phyloP scores from a whole-genome alignment of 2,329 filamentous ascomycete genomes.

The Trichoderma cornu-damae region DNA sequence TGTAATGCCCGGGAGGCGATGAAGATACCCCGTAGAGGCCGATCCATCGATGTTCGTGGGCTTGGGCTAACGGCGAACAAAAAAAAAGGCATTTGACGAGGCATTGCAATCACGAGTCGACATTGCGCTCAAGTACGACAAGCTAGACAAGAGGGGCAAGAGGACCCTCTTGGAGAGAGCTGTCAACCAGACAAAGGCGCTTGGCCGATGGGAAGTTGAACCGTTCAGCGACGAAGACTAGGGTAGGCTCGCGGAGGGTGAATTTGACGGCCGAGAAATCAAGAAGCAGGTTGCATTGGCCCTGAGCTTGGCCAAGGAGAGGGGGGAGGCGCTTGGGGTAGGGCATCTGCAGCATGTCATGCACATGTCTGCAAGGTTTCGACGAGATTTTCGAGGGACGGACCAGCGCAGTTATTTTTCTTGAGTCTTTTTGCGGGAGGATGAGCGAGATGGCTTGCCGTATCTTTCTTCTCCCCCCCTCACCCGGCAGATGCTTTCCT shows the following conservation, averaged over 20 bases:
- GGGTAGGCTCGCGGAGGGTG: conserved; percentile 59
- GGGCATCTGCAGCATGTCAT: conserved; percentile 74
- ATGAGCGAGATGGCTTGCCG: neutral
- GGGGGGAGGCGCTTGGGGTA: conserved; percentile 66
- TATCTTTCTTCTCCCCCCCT: neutral
- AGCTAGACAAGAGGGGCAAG: conserved; percentile 66
- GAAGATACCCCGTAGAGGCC: neutral
- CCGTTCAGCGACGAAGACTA: conserved; percentile 64
- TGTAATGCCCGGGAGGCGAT: conserved; percentile 8
- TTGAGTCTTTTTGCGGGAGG: neutral
- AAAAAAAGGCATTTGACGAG: conserved; percentile 85
- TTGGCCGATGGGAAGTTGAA: conserved; percentile 57
- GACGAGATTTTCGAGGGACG: conserved; percentile 60
- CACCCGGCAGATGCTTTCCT: neutral
- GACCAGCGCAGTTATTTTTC: neutral
- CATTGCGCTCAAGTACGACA: conserved; percentile 75
- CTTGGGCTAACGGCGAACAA: conserved; percentile 6
- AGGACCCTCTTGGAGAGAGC: conserved; percentile 81
- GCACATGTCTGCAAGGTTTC: conserved; percentile 81
- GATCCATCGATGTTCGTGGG: no score
- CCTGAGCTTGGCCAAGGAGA: conserved; percentile 74
- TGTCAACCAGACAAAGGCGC: conserved; percentile 63
- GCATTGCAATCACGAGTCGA: conserved; percentile 87
- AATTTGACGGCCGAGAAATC: conserved; percentile 64
- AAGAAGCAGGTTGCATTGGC: conserved; percentile 83